Percentiles rank a stretch among this genome's conserved stretches.
phyloP scores from a whole-genome alignment of 2,329 filamentous ascomycete genomes.

The Amesomyces nigricolor region DNA sequence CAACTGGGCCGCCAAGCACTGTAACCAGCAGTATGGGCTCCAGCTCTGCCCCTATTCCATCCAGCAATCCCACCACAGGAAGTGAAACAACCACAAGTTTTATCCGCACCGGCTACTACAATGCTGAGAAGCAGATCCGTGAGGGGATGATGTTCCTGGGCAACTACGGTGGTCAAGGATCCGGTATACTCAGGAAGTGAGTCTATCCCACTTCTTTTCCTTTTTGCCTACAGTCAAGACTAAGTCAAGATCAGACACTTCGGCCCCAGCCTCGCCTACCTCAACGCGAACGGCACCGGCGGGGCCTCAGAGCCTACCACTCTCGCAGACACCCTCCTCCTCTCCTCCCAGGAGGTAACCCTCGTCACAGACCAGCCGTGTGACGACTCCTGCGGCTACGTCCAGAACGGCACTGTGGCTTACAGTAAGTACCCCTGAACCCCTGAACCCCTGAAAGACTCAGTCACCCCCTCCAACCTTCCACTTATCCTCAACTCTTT shows the following conservation, averaged over 20 bases:
- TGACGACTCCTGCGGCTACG: slow-evolving; percentile 38
- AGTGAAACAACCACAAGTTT: slow-evolving; percentile 29
- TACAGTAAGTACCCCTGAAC: slow-evolving; percentile 30
- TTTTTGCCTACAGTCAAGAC: not conserved
- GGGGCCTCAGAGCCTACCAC: slow-evolving; percentile 37
- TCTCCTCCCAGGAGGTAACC: slow-evolving; percentile 42
- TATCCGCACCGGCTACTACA: slow-evolving; percentile 42
- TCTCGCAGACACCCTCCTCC: slow-evolving; percentile 36
- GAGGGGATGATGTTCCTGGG: slow-evolving; percentile 45
- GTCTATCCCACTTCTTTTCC: not conserved
- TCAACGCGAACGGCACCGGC: slow-evolving; percentile 37
- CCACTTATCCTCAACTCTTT: not conserved
- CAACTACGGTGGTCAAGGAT: slow-evolving; percentile 42
- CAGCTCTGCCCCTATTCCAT: slow-evolving; percentile 7
- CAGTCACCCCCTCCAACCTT: not conserved
- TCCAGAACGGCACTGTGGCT: slow-evolving; percentile 39
- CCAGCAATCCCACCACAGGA: slow-evolving; percentile 15
- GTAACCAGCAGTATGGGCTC: not conserved
- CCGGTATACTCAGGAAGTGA: slow-evolving; percentile 29
- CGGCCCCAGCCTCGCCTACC: slow-evolving; percentile 43
- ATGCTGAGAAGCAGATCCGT: slow-evolving; percentile 34
- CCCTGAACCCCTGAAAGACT: too few relatives aligned
- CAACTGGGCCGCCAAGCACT: not conserved
- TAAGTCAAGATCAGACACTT: slow-evolving; percentile 31
- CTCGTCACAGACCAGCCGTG: slow-evolving; percentile 43